Evolutionary conservation across 352 stramenopile species (phyloP), one percentile per base, ranked within the genome.

Genomic region (Globisporangium cylindrosporum): DNA sequence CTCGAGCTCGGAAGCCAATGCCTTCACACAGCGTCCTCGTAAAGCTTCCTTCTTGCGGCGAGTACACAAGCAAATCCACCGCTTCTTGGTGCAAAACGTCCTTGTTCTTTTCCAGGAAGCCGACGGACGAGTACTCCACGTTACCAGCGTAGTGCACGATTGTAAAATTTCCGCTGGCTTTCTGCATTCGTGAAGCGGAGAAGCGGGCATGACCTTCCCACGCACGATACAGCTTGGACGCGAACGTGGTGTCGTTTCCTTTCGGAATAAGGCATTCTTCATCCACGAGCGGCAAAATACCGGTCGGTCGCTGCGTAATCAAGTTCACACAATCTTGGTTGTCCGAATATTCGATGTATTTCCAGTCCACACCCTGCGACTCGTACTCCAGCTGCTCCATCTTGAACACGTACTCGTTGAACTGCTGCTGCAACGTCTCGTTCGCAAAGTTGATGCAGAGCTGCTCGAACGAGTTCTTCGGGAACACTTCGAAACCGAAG

Each of bases 401-500:
- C 75, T 95, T 94, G 74, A 97, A 96, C 10, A 94, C 84, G 64
- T 95, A 93, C 66, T 93, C 84, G 70, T 94, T 95, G 72, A 95
- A 96, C 68, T 95, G 84, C 59, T 93, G 86, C 71, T 97, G 88
- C 29, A 97, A 76, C 41, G 84, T 94, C 63, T 97, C 90, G 66
- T 97, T 97, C 9, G 87, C 83, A 67, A 93, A 97, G 70, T 97
- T 97, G 73, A 97, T 97, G 48, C 88, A 96, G 4, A 97, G 84
- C 70, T 97, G 90, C 71, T 97, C 90, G 67, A 96, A 97, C 60
- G 84, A 94, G 69, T 97, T 97, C 67, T 91, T 79, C 22, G 86
- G 81, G 65, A 97, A 97, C n/a, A 93, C 85, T 61, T 98, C 92
- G 54, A 98, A 98, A 41, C 92, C 92, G 71, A 98, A 98, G 66